A percentile compares a stretch with the other conserved stretches of the same genome.
These are phyloP conservation scores for Aschersonia sp. DNA, from an alignment of 2,329 filamentous ascomycete species.

Conservation along the genomic window DNA sequence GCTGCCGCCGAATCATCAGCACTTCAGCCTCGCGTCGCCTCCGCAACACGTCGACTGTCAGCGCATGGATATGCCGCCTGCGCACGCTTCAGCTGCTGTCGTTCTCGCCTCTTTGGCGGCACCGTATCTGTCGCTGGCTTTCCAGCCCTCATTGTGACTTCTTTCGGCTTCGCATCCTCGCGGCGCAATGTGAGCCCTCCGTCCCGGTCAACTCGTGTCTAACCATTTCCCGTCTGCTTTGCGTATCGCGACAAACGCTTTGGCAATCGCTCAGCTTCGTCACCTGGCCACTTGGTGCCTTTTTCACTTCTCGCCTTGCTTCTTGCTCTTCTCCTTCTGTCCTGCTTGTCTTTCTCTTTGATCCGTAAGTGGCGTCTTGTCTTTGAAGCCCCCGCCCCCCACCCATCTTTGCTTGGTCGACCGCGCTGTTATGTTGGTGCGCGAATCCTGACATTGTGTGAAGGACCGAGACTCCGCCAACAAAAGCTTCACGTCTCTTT, in stretches of 20 bases:
- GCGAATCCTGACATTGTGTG: too few species aligned
- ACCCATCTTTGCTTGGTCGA: not conserved
- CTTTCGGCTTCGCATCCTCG: constrained; percentile 3
- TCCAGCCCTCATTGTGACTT: not conserved
- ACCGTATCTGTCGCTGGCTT: not conserved
- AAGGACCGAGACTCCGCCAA: too few species aligned
- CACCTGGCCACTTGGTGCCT: not conserved
- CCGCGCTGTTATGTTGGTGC: too few species aligned
- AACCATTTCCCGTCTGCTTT: not conserved
- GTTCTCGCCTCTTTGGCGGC: not conserved
- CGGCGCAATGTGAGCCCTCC: constrained; percentile 8
- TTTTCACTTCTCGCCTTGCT: not conserved
- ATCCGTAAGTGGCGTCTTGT: too few species aligned
- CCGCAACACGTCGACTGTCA: not conserved
- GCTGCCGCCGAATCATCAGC: not conserved
- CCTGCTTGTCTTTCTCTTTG: not conserved
- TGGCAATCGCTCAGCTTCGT: too few species aligned
- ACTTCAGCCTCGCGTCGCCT: not conserved
- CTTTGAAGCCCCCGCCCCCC: too few species aligned
- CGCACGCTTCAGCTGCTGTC: not conserved
- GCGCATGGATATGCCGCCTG: not conserved
- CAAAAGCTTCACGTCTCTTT: too few species aligned
- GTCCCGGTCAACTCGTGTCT: constrained; percentile 2
- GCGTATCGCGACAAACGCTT: too few species aligned
- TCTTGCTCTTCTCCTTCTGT: not conserved